phyloP scores from a whole-genome alignment of 1,139 yeast genomes.

The Saccharomyces pastorianus region DNA sequence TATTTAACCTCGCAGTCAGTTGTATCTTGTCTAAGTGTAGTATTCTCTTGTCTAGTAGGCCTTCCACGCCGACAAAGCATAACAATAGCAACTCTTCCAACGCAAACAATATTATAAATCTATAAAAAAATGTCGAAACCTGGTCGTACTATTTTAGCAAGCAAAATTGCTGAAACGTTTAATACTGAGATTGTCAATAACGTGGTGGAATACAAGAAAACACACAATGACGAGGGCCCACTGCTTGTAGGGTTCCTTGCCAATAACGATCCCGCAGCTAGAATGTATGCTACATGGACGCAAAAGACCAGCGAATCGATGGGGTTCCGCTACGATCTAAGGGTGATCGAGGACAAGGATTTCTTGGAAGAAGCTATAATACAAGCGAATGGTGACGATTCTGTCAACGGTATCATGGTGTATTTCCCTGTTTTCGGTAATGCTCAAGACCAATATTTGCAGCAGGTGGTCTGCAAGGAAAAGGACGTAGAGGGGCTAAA shows the following conservation, averaged over 20 bases:
- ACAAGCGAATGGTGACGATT: conserved; percentile 68
- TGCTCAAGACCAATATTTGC: conserved; percentile 88
- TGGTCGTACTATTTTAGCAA: conserved; percentile 80
- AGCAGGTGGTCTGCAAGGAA: conserved; percentile 72
- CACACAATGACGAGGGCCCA: conserved; percentile 40
- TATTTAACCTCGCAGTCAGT: background rate
- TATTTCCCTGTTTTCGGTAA: conserved; percentile 96
- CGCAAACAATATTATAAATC: background rate
- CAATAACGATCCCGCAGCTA: conserved; percentile 89
- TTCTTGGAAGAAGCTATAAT: conserved; percentile 76
- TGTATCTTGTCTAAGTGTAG: background rate
- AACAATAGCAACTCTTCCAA: background rate
- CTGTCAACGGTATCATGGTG: conserved; percentile 91
- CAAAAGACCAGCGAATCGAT: conserved; percentile 78
- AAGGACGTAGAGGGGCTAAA: conserved; percentile 96
- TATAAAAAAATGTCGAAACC: conserved; percentile 26
- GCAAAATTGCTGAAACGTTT: conserved; percentile 76
- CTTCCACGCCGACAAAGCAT: background rate
- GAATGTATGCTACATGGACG: conserved; percentile 94
- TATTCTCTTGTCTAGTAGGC: background rate
- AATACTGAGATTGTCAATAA: conserved; percentile 60
- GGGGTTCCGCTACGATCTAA: conserved; percentile 77
- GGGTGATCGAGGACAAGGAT: conserved; percentile 62
- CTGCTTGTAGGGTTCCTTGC: conserved; percentile 85
- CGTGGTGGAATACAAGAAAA: conserved; percentile 39